A percentile compares a stretch with the other conserved stretches of the same genome.
These are phyloP conservation scores for Plasmodium ovale DNA, from an alignment of 169 alveolate genomes.

Conservation along the genomic window DNA sequence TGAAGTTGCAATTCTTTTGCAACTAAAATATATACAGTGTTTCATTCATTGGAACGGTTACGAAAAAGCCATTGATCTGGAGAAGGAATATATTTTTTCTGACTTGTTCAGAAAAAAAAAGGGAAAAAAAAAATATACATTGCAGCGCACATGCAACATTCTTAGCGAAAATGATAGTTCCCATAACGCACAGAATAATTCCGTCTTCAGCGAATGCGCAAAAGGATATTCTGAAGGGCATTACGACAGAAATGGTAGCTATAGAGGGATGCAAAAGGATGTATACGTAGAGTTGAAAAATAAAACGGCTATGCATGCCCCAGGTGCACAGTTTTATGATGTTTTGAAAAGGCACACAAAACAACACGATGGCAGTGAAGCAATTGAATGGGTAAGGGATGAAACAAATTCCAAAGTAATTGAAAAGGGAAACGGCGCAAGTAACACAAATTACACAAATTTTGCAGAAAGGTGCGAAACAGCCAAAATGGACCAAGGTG, in stretches of 20 bases:
- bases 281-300: background rate
- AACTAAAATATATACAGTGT: slow-evolving; percentile 59
- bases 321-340: background rate
- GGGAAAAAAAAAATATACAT: background rate
- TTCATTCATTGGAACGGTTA: slow-evolving; percentile 50
- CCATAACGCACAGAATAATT: too few species aligned
- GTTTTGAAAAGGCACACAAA: background rate
- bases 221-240: background rate
- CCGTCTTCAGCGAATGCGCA: background rate
- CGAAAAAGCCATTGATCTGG: slow-evolving; percentile 54
- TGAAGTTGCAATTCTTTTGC: slow-evolving; percentile 72
- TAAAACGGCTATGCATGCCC: background rate
- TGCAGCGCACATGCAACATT: background rate
- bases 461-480: background rate
- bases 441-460: background rate
- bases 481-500: background rate
- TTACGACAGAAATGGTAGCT: background rate
- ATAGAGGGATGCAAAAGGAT: background rate
- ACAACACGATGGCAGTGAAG: background rate
- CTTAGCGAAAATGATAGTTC: too few species aligned
- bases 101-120: slow-evolving; percentile 10
- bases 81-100: background rate
- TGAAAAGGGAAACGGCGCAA: background rate
- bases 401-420: background rate
- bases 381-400: background rate